Base-by-base conservation (phyloP, 2,329 filamentous ascomycete genomes). In the Cladobotryum protrusum region DNA sequence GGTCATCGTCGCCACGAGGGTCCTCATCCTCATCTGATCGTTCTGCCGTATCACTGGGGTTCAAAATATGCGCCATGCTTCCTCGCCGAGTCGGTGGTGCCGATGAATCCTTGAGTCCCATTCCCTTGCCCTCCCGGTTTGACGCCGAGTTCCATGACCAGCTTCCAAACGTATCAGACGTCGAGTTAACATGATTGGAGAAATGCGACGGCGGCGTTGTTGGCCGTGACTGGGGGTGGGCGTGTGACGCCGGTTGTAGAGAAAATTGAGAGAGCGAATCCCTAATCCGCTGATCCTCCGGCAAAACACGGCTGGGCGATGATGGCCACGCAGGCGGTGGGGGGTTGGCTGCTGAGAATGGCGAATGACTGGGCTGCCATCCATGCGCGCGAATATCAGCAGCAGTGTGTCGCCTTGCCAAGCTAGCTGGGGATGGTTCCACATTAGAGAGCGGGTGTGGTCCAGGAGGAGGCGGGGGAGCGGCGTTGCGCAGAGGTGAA, bases 301-400 rank as follows among this genome's bases (percentile, higher is more conserved):
- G 67, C 1, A 67, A 67, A 4, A 63, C 62, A 8, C 78, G 72
- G 54, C 62, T 79, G 0, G 79, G 79, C 8, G 79, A 81, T 3
- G 77, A 69, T 0, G 79, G 78, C 74, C 77, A 81, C 13, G 73
- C 72, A 3, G 69, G 66, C 1, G 76, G 72, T 8, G 74, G 67
- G 2, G 73, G 68, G 11, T 82, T 82, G 3, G 85, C 83, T 7
- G 79, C 75, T 62, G 83, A 53, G 35, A 62, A 87, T 11, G 85
- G 87, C 5, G 85, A 86, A 20, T 80, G 75, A 39, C 55, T 57
- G 7, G 75, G 76, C 54, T 83, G 85, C 83, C 87, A 92, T 35
- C 86, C 89, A 63, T 90, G 86, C 59, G 91, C 86, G 47, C 93
- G 85, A 59, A 99, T 97, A 65, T 99, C 93, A 52, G 93, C 93